Evolutionary conservation across 2,329 filamentous ascomycete species (phyloP).

Genomic region (Coniochaeta prunicola): DNA sequence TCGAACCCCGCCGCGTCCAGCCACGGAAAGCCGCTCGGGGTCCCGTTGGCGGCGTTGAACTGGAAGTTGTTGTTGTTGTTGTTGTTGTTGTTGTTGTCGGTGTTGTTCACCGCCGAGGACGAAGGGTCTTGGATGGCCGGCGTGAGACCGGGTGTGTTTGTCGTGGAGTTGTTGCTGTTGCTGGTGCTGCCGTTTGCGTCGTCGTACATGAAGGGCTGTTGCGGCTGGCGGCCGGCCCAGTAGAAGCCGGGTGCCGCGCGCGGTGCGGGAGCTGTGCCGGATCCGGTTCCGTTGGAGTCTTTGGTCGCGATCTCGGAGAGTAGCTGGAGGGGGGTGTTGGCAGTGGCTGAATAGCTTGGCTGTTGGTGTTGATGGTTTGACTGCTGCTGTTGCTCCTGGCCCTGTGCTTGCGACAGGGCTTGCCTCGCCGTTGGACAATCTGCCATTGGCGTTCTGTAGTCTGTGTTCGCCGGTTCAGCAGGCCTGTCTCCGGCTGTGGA

Average conservation of each 20-base stretch:
- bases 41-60: neutral
- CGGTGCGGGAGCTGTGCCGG: conserved; percentile 4
- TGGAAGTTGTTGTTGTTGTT: neutral
- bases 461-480: neutral
- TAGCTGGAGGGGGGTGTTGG: conserved; percentile 47
- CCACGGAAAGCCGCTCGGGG: neutral
- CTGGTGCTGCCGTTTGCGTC: neutral
- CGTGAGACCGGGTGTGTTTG: neutral
- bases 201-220: conserved; percentile 32
- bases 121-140: too few species aligned
- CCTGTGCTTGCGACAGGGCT: conserved; percentile 1
- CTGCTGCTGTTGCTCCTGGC: conserved; percentile 12
- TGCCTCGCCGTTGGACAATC: conserved; percentile 1
- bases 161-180: neutral
- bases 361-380: conserved; percentile 17
- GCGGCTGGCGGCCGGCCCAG: conserved; percentile 6
- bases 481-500: conserved; percentile 21
- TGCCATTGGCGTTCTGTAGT: neutral
- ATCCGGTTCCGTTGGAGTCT: conserved; percentile 6
- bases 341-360: conserved; percentile 14
- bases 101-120: too few species aligned
- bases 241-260: conserved; percentile 4
- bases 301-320: conserved; percentile 50
- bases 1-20: conserved; percentile 20
- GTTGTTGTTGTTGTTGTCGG: conserved; percentile 11